Base-by-base conservation (phyloP, 768 basidiomycete species). In the Glaciozyma antarctica region DNA sequence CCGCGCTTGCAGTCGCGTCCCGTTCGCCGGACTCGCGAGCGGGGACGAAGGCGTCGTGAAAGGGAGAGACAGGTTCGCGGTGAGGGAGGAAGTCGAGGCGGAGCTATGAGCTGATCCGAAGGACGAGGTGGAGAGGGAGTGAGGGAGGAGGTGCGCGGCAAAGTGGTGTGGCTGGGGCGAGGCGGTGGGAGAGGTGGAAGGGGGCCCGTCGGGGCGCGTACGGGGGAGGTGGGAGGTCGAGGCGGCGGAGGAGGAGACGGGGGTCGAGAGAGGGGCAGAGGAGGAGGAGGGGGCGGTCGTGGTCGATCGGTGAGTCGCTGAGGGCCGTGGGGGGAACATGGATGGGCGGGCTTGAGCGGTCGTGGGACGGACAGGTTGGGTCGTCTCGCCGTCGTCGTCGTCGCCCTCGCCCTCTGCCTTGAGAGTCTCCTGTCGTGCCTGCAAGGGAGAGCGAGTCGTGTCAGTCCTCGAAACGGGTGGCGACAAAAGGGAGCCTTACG, bases 321-420 rank as follows among this genome's bases (percentile, higher is more conserved):
- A n/a, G 28, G 19, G 55, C 41, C 34, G 47, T 5, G 45, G 45
- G 16, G 24, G 28, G 47, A 49, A 47, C 30, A 28, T 26, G 15
- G 44, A 21, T 3, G 58, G 26, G 32, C 32, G 58, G n/a, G 58
- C 7, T 13, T 28, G 45, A 10, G 28, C 28, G 45, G 45, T 12
- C 45, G 45, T 17, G 15, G 58, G 24, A 28, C 24, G 28, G n/a
- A 60, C 52, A 10, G 60, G 60, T 1, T 53, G 58, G 17, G 62
- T 26, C 13, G n/a, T 17, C 12, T 34, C 32, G 24, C 49, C 63
- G 8, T 70, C 69, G 13, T 70, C 69, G 47, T 66, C 69, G 28
- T 57, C 47, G 55, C 61, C 65, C 21, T 67, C 69, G 41, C 67
- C 69, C 30, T 70, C 69, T 7, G 69, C 69, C 32, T 64, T 66